Evolutionary conservation across 306 rosid species (phyloP).

Genomic region (Senna tora): DNA sequence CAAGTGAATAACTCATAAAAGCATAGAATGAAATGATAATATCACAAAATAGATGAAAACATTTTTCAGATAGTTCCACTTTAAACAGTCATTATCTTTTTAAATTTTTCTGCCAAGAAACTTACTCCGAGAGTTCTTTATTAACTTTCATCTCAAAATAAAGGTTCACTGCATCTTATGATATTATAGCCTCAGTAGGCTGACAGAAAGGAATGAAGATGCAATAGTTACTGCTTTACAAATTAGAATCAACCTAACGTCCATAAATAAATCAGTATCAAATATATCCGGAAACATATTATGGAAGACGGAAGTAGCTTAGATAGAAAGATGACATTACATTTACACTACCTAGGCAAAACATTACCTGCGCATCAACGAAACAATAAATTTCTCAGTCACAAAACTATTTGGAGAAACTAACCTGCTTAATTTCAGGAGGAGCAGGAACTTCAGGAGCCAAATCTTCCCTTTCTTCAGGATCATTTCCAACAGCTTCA

Average conservation of each 20-base stretch:
- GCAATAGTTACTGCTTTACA: neutral
- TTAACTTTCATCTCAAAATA: neutral
- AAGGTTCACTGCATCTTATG: neutral
- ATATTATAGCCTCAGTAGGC: neutral
- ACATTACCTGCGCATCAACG: slow-evolving; percentile 8
- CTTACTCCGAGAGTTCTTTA: too few species aligned
- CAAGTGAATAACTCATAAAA: slow-evolving; percentile 2
- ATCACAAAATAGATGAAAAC: neutral
- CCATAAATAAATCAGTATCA: neutral
- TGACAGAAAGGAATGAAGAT: neutral
- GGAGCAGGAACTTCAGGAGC: slow-evolving; percentile 96
- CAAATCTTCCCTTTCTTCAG: slow-evolving; percentile 93
- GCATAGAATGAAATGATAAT: neutral
- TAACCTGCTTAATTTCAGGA: slow-evolving; percentile 95
- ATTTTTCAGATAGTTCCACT: too few species aligned
- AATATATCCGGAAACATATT: neutral
- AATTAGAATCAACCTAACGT: neutral
- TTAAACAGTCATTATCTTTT: too few species aligned
- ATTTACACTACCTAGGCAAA: neutral
- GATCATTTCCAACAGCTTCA: slow-evolving; percentile 89
- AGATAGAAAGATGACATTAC: neutral
- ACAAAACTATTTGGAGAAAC: slow-evolving; percentile 30
- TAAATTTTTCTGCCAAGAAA: too few species aligned
- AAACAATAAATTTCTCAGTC: slow-evolving; percentile 26
- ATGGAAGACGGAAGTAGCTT: slow-evolving; percentile 8